phyloP scores from a whole-genome alignment of 129 eudicot species.

The Dittrichia graveolens region DNA sequence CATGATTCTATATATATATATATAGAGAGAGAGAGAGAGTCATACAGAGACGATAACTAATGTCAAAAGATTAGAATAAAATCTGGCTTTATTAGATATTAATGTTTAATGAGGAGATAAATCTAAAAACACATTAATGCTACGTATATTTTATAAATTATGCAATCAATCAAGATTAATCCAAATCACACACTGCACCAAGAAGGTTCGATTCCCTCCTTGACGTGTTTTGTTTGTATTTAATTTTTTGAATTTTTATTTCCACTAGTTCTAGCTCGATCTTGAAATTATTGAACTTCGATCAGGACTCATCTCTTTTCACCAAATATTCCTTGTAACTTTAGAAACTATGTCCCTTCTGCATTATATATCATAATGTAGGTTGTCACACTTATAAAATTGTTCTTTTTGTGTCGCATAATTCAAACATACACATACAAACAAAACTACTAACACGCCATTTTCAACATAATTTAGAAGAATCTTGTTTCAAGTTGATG shows the following conservation, averaged over 20 bases:
- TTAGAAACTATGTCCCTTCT: conserved; percentile 3
- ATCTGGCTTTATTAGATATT: background rate
- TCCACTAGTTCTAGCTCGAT: conserved; percentile 29
- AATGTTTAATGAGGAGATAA: conserved; percentile 9
- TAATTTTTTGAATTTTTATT: background rate
- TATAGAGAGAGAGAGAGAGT: too few species aligned
- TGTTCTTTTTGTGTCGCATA: conserved; percentile 17
- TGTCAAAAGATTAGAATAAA: background rate
- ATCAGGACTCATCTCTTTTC: conserved; percentile 12
- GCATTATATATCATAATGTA: conserved; percentile 30
- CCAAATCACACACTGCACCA: conserved; percentile 24
- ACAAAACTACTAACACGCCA: conserved; percentile 21
- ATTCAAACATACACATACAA: conserved; percentile 28
- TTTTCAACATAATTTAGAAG: background rate
- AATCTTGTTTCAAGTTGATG: background rate
- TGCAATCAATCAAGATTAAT: conserved; percentile 22
- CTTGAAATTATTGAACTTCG: conserved; percentile 19
- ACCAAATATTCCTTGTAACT: conserved; percentile 33
- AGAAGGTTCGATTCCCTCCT: conserved; percentile 13
- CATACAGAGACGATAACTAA: too few species aligned
- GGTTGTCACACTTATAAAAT: conserved; percentile 8
- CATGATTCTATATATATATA: too few species aligned
- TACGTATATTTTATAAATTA: conserved; percentile 19
- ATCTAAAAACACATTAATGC: background rate
- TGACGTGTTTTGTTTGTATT: conserved; percentile 17